These are phyloP conservation scores for Phyllosticta citribraziliensis DNA, from an alignment of 2,329 filamentous ascomycete species.

Conservation along the genomic window DNA sequence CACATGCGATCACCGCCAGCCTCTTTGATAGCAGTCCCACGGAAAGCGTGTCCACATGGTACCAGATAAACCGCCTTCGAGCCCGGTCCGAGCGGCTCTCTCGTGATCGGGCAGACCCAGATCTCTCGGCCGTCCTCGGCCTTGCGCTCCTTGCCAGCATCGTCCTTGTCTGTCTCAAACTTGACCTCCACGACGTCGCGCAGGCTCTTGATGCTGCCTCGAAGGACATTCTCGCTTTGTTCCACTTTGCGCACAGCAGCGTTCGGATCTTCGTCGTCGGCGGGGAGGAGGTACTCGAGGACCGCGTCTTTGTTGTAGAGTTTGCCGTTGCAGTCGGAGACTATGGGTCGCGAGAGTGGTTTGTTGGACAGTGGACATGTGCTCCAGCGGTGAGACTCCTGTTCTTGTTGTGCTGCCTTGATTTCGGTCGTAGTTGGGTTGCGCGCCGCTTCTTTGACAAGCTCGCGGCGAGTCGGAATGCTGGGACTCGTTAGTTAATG, in stretches of 20 bases:
- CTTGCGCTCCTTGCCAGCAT: conserved; percentile 36
- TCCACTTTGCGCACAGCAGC: conserved; percentile 42
- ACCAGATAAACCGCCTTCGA: conserved; percentile 81
- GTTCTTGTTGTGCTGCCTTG: conserved; percentile 79
- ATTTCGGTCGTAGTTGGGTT: conserved; percentile 73
- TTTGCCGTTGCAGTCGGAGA: conserved; percentile 73
- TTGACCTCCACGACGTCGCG: conserved; percentile 82
- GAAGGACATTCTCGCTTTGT: conserved; percentile 42
- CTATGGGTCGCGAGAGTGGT: conserved; percentile 61
- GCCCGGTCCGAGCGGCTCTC: conserved; percentile 71
- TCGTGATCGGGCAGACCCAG: conserved; percentile 79
- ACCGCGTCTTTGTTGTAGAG: conserved; percentile 94
- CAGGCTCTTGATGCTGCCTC: conserved; percentile 61
- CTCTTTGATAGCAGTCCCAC: conserved; percentile 74
- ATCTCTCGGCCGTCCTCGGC: background rate
- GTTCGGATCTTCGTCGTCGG: conserved; percentile 42
- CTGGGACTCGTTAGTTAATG: conserved; percentile 28
- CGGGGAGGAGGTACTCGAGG: conserved; percentile 55
- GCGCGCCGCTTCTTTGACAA: conserved; percentile 87
- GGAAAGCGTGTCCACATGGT: conserved; percentile 91
- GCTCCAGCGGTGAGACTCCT: conserved; percentile 76
- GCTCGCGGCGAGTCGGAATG: conserved; percentile 89
- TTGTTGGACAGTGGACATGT: conserved; percentile 79
- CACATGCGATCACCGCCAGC: conserved; percentile 46
- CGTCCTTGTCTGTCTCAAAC: conserved; percentile 51